Evolutionary conservation across 768 basidiomycete species (phyloP).

Genomic region (Tulasnella sp.): DNA sequence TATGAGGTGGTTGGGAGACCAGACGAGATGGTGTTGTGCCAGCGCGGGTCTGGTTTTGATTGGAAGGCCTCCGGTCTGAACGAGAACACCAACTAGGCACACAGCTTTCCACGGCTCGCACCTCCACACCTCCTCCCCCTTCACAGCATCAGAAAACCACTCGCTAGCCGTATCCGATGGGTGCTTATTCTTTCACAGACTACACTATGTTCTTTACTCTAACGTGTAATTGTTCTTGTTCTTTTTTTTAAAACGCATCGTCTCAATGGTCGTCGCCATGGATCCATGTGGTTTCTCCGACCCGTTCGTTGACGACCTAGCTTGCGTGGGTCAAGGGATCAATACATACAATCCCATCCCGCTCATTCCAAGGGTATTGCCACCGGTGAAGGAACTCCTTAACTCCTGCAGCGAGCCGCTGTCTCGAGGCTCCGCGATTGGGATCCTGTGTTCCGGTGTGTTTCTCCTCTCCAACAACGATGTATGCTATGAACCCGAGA

Average conservation of each 20-base stretch:
- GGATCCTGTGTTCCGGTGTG: constrained; percentile 89
- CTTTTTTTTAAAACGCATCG: background rate
- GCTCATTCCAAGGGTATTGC: constrained; percentile 91
- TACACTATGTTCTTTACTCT: background rate
- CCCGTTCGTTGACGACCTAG: background rate
- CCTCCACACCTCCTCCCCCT: background rate
- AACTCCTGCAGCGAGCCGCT: constrained; percentile 75
- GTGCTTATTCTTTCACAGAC: background rate
- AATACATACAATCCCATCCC: constrained; percentile 82
- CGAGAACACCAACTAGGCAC: background rate
- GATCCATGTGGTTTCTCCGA: background rate
- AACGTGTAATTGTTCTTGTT: background rate
- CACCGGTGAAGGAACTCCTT: constrained; percentile 88
- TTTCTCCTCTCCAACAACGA: constrained; percentile 92
- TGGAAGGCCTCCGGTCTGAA: background rate
- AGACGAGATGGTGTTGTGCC: background rate
- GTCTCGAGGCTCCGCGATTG: constrained; percentile 70
- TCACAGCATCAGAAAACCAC: background rate
- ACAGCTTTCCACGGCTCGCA: background rate
- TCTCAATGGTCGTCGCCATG: background rate
- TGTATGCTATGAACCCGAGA: constrained; percentile 49
- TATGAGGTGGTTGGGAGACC: background rate
- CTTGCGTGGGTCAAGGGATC: constrained; percentile 67
- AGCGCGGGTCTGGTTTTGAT: background rate
- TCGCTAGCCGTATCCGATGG: background rate